Base-by-base conservation (phyloP, 768 basidiomycete genomes). In the Termitomyces bulborhizus region DNA sequence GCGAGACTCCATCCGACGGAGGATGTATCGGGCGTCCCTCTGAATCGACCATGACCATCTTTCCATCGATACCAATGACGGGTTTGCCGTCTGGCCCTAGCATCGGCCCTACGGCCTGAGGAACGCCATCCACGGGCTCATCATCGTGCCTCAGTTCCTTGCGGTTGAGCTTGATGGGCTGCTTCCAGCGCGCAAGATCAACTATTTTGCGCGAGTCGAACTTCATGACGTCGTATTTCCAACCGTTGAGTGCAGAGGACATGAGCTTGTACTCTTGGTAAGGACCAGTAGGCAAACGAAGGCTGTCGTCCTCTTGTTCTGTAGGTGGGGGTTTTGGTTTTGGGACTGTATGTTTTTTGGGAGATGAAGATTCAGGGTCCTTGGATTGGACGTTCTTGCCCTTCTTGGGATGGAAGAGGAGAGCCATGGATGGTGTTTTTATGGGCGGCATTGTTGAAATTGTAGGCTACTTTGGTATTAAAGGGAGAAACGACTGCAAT, bases 221-320 rank as follows among this genome's bases (percentile, higher is more conserved):
- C 69, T 92, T 92, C 88, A 94, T 91, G 56, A 94, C 83, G 71
- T 93, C 89, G 77, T 92, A 90, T 66, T 88, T 90, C 90, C 90
- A 93, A 27, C 87, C 89, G 66, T 89, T 88, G 65, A 87, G 80
- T 15, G 83, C 80, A 29, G 87, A 86, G 6, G 89, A 89, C 68
- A 90, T 80, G 64, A 93, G 81, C 65, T 79, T 80, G 73, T 83
- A 93, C 67, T 93, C 90, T 59, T 82, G 78, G 71, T 73, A 92
- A 0, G 83, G 77, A 58, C 83, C 82, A 40, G 85, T 82, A 37
- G 87, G 88, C 41, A 86, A 78, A 56, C 79, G 73, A 47, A 80
- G 65, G 7, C 68, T 66, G 55, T 78, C 81, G 31, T 84, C 84
- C 46, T 73, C 69, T 21, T 80, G 76, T n/a, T 71, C 66, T 13